Base-by-base conservation (phyloP, 345 rosid genomes). In the Rhizophora mangle region DNA sequence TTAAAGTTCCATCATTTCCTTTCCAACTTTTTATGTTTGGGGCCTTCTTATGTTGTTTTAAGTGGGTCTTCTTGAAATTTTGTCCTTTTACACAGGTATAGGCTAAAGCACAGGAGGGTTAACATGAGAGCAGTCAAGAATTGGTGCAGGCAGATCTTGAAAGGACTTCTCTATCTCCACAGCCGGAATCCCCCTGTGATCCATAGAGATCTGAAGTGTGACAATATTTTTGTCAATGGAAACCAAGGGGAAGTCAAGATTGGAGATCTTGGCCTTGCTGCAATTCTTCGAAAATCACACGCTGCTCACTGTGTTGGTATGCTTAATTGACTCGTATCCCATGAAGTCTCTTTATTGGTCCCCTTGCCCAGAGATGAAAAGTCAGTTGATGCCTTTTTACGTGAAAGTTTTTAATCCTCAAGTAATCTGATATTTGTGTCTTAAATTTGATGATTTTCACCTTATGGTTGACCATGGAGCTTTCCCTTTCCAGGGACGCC, bases 241-340 rank as follows among this genome's bases (percentile, higher is more conserved):
- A 94, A 91, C 80, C 98, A 91, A 81, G 98, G 98, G 55, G 96
- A 91, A 74, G 96, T 93, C 64, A 93, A 93, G 88, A 90, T 93
- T 20, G 98, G 98, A 1, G 98, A 93, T 89, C 98, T 94, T 34
- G 97, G 98, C 51, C 90, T 91, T 5, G 98, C 98, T 24, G 98
- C 97, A 27, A 85, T 89, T 55, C 95, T 94, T 61, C 80, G 85
- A 37, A 85, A 91, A 77, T 79, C 98, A 5, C 97, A 91, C 19
- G 95, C 96, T 74, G 97, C 85, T 82, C 96, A 85, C 47, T 91
- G 97, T 78, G 98, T 94, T 27, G 98, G 97, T 91, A 91, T 68
- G 89, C 62, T 36, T 60, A 30, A 37, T 31, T 60, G 10, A 36
- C 46, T 60, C n/a, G 20, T 36, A 29, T 57, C n/a, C 55, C 52